Conservation (phyloP, 306 rosid genomes). For the Cucurbita maxima region DNA sequence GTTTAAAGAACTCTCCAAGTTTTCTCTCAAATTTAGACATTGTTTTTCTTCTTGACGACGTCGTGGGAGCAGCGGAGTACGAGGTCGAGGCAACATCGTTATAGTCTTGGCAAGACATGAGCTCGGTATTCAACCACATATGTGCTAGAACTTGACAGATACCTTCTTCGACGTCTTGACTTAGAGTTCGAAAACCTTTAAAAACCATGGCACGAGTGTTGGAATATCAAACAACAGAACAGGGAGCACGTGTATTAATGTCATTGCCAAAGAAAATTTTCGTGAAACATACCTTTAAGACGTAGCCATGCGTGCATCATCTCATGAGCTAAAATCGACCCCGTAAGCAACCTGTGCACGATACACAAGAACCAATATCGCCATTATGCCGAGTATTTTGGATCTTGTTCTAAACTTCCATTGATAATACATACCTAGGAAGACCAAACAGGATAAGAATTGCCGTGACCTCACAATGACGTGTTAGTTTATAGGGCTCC, state of each 20-base stretch:
- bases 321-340: conserved; percentile 93
- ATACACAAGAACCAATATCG: not conserved
- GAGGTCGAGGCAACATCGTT: conserved; percentile 37
- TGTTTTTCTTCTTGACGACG: conserved; percentile 29
- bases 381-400: not conserved
- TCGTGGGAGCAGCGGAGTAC: conserved; percentile 28
- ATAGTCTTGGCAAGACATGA: conserved; percentile 39
- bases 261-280: not conserved
- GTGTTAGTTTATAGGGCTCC: conserved; percentile 47
- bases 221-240: not conserved
- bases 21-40: conserved; percentile 60
- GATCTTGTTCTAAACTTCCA: not conserved
- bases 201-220: conserved; percentile 7
- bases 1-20: conserved; percentile 89
- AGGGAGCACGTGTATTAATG: not conserved
- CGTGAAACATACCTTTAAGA: conserved; percentile 43
- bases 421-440: conserved; percentile 50
- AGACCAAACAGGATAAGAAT: conserved; percentile 84
- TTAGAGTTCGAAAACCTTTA: conserved; percentile 76
- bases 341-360: conserved; percentile 65
- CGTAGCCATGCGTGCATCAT: conserved; percentile 99
- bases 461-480: conserved; percentile 92
- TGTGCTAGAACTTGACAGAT: conserved; percentile 96
- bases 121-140: conserved; percentile 82
- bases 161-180: conserved; percentile 96